Percentiles rank a stretch among this genome's conserved stretches.
phyloP scores from a whole-genome alignment of 176 grass and related monocot species.

The Triticum turgidum region DNA sequence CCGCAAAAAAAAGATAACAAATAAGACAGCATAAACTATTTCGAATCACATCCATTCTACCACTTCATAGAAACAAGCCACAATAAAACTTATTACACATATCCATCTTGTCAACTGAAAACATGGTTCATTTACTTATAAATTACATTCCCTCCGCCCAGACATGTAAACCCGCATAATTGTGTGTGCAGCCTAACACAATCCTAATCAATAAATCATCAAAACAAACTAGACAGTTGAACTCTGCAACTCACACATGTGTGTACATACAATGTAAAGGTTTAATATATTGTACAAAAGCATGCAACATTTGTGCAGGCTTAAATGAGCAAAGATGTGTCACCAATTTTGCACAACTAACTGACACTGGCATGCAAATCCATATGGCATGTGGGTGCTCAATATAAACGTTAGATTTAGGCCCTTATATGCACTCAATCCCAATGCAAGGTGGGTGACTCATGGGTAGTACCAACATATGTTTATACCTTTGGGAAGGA shows the following conservation, averaged over 20 bases:
- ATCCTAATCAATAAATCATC: neutral
- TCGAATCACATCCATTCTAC: neutral
- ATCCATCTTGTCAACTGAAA: neutral
- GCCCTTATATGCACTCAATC: slow-evolving; percentile 3
- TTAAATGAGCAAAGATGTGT: neutral
- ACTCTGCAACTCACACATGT: neutral
- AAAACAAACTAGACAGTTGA: neutral
- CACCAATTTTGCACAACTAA: neutral
- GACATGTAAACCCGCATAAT: neutral
- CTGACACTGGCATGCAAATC: neutral
- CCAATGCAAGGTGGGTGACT: neutral
- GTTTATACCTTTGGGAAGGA: neutral
- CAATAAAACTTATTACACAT: neutral
- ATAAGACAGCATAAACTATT: slow-evolving; percentile 5
- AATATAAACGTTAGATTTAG: neutral
- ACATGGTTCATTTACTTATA: neutral
- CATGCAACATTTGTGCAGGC: neutral
- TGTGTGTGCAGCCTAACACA: neutral
- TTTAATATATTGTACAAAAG: neutral
- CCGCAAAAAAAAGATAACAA: neutral
- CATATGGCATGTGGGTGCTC: neutral
- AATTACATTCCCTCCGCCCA: neutral
- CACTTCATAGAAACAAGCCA: neutral
- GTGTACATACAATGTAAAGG: neutral
- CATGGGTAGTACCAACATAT: neutral